phyloP scores from a whole-genome alignment of 805 yeast species.

The Cyberlindnera veronae region DNA sequence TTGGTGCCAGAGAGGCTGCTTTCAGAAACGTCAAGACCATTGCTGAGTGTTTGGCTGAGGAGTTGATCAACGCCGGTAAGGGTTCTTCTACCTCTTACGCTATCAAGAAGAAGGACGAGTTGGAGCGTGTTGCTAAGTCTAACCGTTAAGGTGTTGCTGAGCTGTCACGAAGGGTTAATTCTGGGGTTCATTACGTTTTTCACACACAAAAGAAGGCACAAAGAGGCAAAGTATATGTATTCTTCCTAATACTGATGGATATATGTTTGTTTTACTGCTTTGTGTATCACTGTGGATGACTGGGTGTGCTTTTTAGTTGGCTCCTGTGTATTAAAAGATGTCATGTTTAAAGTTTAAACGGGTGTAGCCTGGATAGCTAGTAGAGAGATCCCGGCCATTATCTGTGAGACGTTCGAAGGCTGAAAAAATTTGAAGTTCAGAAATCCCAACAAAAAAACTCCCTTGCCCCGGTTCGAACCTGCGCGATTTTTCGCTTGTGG shows the following conservation, averaged over 20 bases:
- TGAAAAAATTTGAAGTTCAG: no score
- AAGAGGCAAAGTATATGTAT: constrained; percentile 19
- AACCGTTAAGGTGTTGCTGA: constrained; percentile 77
- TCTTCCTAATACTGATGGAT: constrained; percentile 14
- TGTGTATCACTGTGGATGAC: background rate
- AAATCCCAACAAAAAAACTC: no score
- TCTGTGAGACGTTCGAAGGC: no score
- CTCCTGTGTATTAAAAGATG: constrained; percentile 11
- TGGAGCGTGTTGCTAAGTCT: constrained; percentile 99
- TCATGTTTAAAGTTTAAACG: constrained; percentile 11
- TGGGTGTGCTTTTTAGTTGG: background rate
- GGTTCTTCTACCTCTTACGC: constrained; percentile 99
- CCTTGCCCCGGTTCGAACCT: no score
- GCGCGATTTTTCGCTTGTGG: background rate
- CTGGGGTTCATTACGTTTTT: constrained; percentile 17
- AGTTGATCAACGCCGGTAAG: constrained; percentile 99
- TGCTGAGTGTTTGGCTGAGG: constrained; percentile 99
- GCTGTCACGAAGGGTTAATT: constrained; percentile 11
- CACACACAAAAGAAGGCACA: constrained; percentile 15
- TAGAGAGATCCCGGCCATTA: no score
- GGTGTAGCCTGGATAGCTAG: no score
- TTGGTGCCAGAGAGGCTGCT: constrained; percentile 99
- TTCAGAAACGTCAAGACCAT: constrained; percentile 99
- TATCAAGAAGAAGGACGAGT: constrained; percentile 99
- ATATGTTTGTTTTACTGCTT: constrained; percentile 1